These are phyloP conservation scores for Oryza australiensis DNA, from an alignment of 176 grass and related monocot species.

Conservation along the genomic window DNA sequence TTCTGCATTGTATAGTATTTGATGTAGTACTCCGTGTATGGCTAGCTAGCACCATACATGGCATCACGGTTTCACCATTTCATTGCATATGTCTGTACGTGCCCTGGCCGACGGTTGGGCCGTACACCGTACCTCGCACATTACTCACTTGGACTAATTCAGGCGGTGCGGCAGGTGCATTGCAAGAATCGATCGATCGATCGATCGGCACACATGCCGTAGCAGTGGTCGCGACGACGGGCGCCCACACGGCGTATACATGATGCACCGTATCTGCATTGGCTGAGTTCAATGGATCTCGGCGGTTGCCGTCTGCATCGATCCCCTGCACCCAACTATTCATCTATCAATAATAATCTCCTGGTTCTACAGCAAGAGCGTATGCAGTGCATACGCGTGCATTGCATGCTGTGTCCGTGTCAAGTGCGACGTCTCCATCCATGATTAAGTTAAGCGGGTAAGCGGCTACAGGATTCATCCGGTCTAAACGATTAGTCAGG, in stretches of 20 bases:
- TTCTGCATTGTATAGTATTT: not conserved
- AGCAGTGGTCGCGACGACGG: not conserved
- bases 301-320: not conserved
- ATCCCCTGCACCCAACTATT: too few species aligned
- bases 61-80: too few species aligned
- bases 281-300: not conserved
- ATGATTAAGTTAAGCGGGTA: not conserved
- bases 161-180: not conserved
- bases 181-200: not conserved
- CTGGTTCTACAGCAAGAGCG: too few species aligned
- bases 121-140: too few species aligned
- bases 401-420: not conserved
- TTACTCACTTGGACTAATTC: not conserved
- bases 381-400: not conserved
- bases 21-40: too few species aligned
- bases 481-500: not conserved
- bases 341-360: too few species aligned
- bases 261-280: too few species aligned
- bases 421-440: not conserved
- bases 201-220: not conserved
- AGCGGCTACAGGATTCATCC: not conserved
- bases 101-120: too few species aligned
- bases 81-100: too few species aligned
- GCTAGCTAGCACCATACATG: too few species aligned
- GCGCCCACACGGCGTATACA: not conserved